phyloP scores from a whole-genome alignment of 2,329 filamentous ascomycete genomes.

The Biscogniauxia marginata region DNA sequence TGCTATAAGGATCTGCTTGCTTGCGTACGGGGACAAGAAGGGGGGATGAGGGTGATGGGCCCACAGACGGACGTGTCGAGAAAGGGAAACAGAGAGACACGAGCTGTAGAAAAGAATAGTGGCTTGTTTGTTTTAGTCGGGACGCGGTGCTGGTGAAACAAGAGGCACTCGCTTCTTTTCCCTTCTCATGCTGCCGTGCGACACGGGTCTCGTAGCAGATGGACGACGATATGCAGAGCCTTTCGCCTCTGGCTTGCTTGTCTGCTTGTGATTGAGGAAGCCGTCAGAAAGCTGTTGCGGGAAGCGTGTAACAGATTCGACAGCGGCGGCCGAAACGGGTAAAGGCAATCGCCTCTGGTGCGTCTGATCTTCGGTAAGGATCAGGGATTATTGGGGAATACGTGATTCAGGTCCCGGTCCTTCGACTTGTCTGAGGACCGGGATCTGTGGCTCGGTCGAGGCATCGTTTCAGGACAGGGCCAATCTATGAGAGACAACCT shows the following conservation, averaged over 20 bases:
- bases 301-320: constrained; percentile 2
- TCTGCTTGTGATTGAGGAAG: too few relatives aligned
- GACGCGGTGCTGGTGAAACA: constrained; percentile 16
- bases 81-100: background rate
- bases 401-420: constrained; percentile 14
- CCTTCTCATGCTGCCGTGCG: constrained; percentile 7
- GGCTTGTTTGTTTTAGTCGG: constrained; percentile 4
- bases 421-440: constrained; percentile 8
- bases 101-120: background rate
- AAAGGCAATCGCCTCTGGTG: constrained; percentile 12
- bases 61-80: background rate
- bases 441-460: background rate
- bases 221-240: too few relatives aligned
- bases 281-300: background rate
- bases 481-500: constrained; percentile 24
- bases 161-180: constrained; percentile 3
- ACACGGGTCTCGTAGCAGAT: constrained; percentile 8
- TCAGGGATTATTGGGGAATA: constrained; percentile 15
- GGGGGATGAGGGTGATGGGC: background rate
- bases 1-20: background rate
- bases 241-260: too few relatives aligned
- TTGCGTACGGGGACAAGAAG: background rate
- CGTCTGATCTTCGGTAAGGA: constrained; percentile 29
- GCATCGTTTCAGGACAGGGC: constrained; percentile 25
- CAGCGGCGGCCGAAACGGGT: constrained; percentile 10